A percentile compares a stretch with the other conserved stretches of the same genome.
Conservation (phyloP, 805 yeast genomes). For the Candida lessepsii region DNA sequence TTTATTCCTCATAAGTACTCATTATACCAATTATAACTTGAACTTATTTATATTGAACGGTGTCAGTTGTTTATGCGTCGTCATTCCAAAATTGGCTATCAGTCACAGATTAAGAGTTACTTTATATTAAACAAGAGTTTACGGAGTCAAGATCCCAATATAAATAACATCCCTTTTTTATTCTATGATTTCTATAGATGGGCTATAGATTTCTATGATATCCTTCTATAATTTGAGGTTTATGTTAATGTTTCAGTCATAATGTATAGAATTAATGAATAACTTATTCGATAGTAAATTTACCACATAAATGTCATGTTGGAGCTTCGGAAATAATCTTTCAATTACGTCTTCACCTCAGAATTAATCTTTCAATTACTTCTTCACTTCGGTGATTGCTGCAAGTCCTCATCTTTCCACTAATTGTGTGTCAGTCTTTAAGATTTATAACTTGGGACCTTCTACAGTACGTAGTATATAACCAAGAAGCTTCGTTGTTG, state of each 20-base stretch:
- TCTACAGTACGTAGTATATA: too few species aligned
- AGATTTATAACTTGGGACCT: too few species aligned
- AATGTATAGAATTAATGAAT: slow-evolving; percentile 7
- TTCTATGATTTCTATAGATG: background rate
- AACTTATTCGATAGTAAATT: slow-evolving; percentile 2
- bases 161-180: background rate
- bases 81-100: slow-evolving; percentile 86
- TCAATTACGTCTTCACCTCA: too few species aligned
- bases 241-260: slow-evolving; percentile 2
- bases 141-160: background rate
- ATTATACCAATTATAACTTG: slow-evolving; percentile 82
- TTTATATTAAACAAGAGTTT: slow-evolving; percentile 30
- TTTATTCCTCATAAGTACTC: slow-evolving; percentile 82
- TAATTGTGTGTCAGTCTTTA: too few species aligned
- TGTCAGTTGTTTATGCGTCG: slow-evolving; percentile 79
- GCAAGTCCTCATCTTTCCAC: too few species aligned
- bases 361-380: too few species aligned
- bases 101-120: slow-evolving; percentile 75
- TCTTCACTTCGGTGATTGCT: too few species aligned
- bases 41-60: slow-evolving; percentile 77
- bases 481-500: background rate
- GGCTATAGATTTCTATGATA: background rate
- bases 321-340: too few species aligned
- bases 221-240: background rate
- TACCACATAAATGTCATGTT: too few species aligned